These are phyloP conservation scores for Tetradesmus obliquus DNA, from an alignment of 139 green algal species.

Conservation along the genomic window DNA sequence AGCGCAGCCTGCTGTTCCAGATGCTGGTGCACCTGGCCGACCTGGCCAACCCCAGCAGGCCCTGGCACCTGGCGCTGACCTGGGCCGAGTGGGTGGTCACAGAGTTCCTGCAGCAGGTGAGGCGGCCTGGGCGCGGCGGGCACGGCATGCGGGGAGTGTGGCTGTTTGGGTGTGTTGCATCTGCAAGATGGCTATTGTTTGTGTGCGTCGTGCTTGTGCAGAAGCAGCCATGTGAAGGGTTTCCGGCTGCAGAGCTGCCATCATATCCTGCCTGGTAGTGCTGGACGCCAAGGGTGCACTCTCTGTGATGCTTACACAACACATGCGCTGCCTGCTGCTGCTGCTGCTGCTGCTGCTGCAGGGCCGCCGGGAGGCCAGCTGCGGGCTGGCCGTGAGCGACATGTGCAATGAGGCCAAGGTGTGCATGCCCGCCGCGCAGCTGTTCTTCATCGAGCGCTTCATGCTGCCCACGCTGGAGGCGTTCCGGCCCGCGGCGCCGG, in stretches of 20 bases:
- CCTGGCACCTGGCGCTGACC: constrained; percentile 59
- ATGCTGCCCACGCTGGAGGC: constrained; percentile 63
- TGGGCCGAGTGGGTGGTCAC: constrained; percentile 74
- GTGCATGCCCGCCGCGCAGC: constrained; percentile 78
- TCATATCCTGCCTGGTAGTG: not conserved
- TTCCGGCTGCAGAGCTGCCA: not conserved
- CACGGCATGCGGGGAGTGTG: not conserved
- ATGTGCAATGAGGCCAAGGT: constrained; percentile 75
- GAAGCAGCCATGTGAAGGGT: not conserved
- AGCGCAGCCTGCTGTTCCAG: constrained; percentile 65
- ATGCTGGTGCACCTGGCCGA: constrained; percentile 76
- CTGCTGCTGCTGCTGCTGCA: constrained; percentile 43
- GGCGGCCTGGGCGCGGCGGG: not conserved
- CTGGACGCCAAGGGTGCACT: not conserved
- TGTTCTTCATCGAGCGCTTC: constrained; percentile 71
- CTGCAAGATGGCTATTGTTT: not conserved
- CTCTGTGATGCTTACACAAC: not conserved
- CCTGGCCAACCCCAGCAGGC: constrained; percentile 71
- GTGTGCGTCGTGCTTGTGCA: not conserved
- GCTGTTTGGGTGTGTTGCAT: not conserved
- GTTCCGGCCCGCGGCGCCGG: constrained; percentile 55
- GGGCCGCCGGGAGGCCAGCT: constrained; percentile 75
- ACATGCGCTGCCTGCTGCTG: not conserved
- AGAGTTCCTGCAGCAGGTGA: constrained; percentile 74
- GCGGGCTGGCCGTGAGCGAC: constrained; percentile 71